Percentiles rank a stretch among this genome's conserved stretches.
Conservation (phyloP, 176 grass and related monocot genomes). For the Carex kokanica region DNA sequence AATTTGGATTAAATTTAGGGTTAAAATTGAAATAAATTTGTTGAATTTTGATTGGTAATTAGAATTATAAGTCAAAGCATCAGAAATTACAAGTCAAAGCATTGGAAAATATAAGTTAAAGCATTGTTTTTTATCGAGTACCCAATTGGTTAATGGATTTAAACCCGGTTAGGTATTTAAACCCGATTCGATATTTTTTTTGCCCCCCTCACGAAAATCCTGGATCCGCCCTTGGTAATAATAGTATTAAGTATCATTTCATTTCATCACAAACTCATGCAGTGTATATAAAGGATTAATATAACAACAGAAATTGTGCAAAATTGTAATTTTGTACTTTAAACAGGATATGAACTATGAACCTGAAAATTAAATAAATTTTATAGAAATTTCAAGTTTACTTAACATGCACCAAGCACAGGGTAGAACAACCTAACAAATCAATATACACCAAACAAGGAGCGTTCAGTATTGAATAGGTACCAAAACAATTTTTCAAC, state of each 20-base stretch:
- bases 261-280: background rate
- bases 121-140: no score
- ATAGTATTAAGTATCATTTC: background rate
- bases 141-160: no score
- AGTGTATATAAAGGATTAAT: background rate
- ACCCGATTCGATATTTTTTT: no score
- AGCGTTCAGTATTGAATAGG: background rate
- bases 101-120: no score
- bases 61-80: no score
- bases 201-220: no score
- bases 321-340: background rate
- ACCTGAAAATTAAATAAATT: background rate
- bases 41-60: no score
- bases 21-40: no score
- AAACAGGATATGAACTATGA: background rate
- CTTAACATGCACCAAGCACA: background rate
- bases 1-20: no score
- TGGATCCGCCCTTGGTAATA: no score
- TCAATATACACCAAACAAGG: slow-evolving; percentile 8
- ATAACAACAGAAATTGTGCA: background rate
- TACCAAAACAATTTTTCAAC: background rate
- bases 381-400: background rate
- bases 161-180: no score
- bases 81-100: no score
- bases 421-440: background rate